Conservation (phyloP, 257 asterid genomes). For the Lavandula angustifolia region DNA sequence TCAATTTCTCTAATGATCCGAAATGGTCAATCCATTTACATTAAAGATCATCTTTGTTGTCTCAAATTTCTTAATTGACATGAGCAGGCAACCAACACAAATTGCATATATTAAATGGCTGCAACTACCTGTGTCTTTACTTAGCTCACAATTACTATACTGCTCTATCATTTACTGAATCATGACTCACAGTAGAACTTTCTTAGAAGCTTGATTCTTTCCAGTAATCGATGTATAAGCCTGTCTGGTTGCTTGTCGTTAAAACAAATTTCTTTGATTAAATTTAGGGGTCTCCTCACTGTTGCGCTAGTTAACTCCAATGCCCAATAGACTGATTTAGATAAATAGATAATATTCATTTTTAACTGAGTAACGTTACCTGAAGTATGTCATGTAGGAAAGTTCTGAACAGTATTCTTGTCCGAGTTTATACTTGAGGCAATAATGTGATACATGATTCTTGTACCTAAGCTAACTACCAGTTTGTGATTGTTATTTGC, state of each 20-base stretch:
- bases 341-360: not conserved
- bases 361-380: not conserved
- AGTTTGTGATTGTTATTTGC: conserved; percentile 4
- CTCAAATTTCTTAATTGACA: not conserved
- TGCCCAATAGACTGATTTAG: not conserved
- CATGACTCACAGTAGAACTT: not conserved
- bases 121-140: not conserved
- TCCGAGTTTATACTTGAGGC: not conserved
- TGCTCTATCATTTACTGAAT: not conserved
- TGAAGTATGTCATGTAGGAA: not conserved
- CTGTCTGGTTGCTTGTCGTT: not conserved
- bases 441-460: too few relatives aligned
- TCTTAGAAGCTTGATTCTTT: not conserved
- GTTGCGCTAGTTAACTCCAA: conserved; percentile 3
- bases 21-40: not conserved
- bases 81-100: conserved; percentile 12
- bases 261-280: conserved; percentile 6
- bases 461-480: not conserved
- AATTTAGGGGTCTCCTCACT: not conserved
- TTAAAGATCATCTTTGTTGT: not conserved
- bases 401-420: too few relatives aligned
- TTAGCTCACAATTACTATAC: not conserved
- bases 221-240: not conserved
- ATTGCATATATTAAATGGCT: conserved; percentile 7
- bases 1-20: not conserved